These are phyloP conservation scores for Symbiodinium pilosum DNA, from an alignment of 73 alveolate species.

Conservation along the genomic window DNA sequence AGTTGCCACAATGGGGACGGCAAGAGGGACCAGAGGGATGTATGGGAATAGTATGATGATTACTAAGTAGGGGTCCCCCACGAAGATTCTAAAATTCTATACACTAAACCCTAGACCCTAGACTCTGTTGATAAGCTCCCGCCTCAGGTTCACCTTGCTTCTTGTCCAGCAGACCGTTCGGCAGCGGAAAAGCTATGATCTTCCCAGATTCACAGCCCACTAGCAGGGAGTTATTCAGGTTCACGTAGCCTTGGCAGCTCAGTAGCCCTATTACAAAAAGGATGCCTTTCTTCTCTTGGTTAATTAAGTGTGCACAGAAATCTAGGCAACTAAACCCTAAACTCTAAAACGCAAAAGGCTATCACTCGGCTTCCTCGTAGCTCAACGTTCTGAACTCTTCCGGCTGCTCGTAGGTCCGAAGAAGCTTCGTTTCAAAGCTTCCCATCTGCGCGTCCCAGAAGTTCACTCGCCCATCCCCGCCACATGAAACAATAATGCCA, in stretches of 20 bases:
- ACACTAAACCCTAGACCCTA: no score
- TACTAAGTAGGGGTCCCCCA: background rate
- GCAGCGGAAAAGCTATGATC: slow-evolving; percentile 49
- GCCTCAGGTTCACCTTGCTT: background rate
- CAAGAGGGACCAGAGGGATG: background rate
- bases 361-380: no score
- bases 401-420: slow-evolving; percentile 74
- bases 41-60: background rate
- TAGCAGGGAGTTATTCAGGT: background rate
- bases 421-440: slow-evolving; percentile 23
- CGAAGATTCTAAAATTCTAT: no score
- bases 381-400: slow-evolving; percentile 62
- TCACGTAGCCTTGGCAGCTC: background rate
- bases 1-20: no score
- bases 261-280: background rate
- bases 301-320: no score
- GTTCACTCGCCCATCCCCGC: slow-evolving; percentile 37
- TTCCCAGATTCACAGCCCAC: slow-evolving; percentile 28
- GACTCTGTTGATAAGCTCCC: no score
- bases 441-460: slow-evolving; percentile 33
- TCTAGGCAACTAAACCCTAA: no score
- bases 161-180: background rate
- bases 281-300: no score
- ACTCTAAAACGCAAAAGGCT: no score
- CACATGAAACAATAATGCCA: slow-evolving; percentile 56